Evolutionary conservation across 768 basidiomycete genomes (phyloP), one percentile per base, ranked within the genome.

Genomic region (Lactarius pseudohatsudake): DNA sequence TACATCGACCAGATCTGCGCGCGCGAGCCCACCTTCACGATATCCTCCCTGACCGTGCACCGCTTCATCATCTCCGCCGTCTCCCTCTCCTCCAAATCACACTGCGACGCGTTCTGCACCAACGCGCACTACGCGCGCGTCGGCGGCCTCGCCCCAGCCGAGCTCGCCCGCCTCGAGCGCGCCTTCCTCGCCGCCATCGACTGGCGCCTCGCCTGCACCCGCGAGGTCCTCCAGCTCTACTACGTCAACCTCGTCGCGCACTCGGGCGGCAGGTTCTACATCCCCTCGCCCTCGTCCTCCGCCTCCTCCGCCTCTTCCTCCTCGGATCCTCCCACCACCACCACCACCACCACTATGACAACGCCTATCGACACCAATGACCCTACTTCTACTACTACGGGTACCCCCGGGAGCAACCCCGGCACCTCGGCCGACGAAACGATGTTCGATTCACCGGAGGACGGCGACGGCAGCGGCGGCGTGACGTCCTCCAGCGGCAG

Each of bases 51-150:
- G 73, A 98, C 96, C 28, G 94, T 94, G 74, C 97, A 99, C 79
- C 94, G 97, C 66, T 98, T 99, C 79, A 84, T 98, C 75, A 98
- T 98, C 79, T 85, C 96, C 55, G 87, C 94, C 72, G 89, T 98
- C 76, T 87, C 92, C 36, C 93, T 95, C 66, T 90, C 93, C 68
- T 91, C 88, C 80, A 98, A 99, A 78, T 94, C 94, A 0, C 86
- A 98, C 55, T 96, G 92, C 77, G 97, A 99, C 79, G 86, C 88
- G 22, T 98, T 98, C 77, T 96, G 92, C 79, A 94, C 92, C 57
- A 98, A 98, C 76, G 86, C 84, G 64, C 86, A 96, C 74, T 98
- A 98, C 79, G 94, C 97, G 70, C 91, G 90, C 77, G 96, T 99
- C 38, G 97, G 97, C 72, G 97, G 97, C 64, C 94, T 98, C 75